Evolutionary conservation across 2,329 filamentous ascomycete genomes (phyloP), one percentile per base, ranked within the genome.

Genomic region (Fusarium dlaminii): DNA sequence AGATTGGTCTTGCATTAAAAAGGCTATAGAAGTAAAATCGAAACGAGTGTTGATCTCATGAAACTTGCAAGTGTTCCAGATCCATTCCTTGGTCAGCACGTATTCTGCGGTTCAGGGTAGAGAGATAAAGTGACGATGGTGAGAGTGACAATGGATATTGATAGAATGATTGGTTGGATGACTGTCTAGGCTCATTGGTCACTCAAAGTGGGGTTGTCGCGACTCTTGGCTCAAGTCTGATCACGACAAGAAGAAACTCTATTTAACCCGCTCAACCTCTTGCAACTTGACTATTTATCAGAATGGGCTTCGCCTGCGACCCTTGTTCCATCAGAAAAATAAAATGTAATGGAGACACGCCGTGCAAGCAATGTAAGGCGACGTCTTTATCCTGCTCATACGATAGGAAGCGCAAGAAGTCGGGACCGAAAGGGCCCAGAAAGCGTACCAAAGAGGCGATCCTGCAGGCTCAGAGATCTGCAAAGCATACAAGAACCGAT

Each of bases 371-470:
- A 22, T 71, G 61, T 15, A n/a, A 39, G 1, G 43, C 37, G 4
- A 65, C 55, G 8, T 57, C 54, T 17, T 9, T 70, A 8, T 40
- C 67, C 5, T 71, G 68, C 29, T 71, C 68, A 15, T 70, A 66
- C n/a, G 45, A 55, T 9, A 59, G 68, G 22, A 62, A 67, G 46
- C 68, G 68, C 14, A 71, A 71, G 45, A 71, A 71, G 29, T 66
- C 67, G 2, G 68, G 68, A 0, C 68, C 68, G 1, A 71, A 71
- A 18, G 68, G 68, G 30, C 68, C 68, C 3, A 56, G 68, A 17
- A 71, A 71, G 27, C 67, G 56, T 12, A 71, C 68, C 17, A 71
- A 71, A 14, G 68, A 71, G 18, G 68, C 51, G 15, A 71, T 71
- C 40, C 30, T 57, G 17, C 39, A 71, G 30, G 48, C 36, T 46